phyloP scores from a whole-genome alignment of 768 basidiomycete species.

The Tricholoma furcatifolium region DNA sequence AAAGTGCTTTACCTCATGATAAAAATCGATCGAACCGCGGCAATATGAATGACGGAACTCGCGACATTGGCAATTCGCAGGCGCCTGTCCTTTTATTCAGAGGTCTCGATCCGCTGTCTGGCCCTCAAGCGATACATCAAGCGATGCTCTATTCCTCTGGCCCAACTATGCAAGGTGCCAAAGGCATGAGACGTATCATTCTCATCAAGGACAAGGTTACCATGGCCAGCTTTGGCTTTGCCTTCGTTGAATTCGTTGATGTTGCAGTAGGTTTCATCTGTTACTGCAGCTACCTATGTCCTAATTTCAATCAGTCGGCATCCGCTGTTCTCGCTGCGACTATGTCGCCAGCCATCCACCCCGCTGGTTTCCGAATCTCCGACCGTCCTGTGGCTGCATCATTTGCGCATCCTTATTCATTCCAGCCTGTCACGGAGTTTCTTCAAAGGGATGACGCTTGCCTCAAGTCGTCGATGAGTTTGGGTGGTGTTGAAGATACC shows the following conservation, averaged over 20 bases:
- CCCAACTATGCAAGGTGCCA: conserved; percentile 72
- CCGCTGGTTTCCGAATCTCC: conserved; percentile 91
- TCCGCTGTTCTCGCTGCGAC: conserved; percentile 78
- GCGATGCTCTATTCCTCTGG: conserved; percentile 84
- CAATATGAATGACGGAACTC: conserved; percentile 87
- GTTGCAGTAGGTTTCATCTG: conserved; percentile 53
- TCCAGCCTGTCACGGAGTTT: conserved; percentile 76
- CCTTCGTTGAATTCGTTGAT: conserved; percentile 91
- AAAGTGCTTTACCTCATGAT: conserved; percentile 75
- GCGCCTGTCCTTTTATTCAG: conserved; percentile 85
- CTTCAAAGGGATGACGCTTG: conserved; percentile 77
- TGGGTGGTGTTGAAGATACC: conserved; percentile 70
- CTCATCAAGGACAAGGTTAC: conserved; percentile 88
- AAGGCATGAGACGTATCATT: conserved; percentile 85
- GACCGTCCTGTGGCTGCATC: conserved; percentile 88
- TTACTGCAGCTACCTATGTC: background rate
- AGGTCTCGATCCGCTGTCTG: conserved; percentile 84
- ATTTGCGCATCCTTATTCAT: conserved; percentile 90
- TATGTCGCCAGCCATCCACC: conserved; percentile 85
- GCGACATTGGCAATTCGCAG: conserved; percentile 90
- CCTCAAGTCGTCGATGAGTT: conserved; percentile 58
- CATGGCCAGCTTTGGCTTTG: conserved; percentile 88
- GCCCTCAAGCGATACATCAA: conserved; percentile 83
- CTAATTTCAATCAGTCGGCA: conserved; percentile 59
- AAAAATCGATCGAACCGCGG: conserved; percentile 57